Base-by-base conservation (phyloP, 108 stramenopile genomes). In the Nitzschia inconspicua region DNA sequence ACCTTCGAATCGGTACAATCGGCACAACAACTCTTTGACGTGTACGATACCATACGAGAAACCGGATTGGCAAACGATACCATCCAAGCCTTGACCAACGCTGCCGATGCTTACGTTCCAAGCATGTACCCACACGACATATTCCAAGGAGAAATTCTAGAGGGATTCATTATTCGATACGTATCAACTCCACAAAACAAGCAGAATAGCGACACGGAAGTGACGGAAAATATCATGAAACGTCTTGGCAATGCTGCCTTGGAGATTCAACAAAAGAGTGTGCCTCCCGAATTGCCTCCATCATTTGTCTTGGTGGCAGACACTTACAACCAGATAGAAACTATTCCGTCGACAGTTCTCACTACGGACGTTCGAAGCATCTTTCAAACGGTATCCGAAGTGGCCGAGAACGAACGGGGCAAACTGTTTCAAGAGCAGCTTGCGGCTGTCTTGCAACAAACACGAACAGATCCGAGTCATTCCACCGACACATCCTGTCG, bases 161-260 rank as follows among this genome's bases (percentile, higher is more conserved):
- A 93, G 57, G 91, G 91, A 4, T 56, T 93, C 35, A 82, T 93
- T 25, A 72, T 89, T 67, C 85, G 91, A 6, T 89, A 84, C 46
- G 85, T 92, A 4, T 46, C 68, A 9, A 63, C 70, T 28, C 22
- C 3, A 9, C 39, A 59, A 31, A 26, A 18, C 32, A 34, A 51
- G 49, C 35, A 43, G 11, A 43, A 60, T 28, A 28, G 47, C 23
- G 40, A 32, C 48, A 39, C 28, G 59, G 60, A 68, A 36, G 4
- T 34, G 16, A 18, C 29, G 8, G 47, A 49, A n/a, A n/a, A n/a
- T n/a, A n/a, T 5, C 26, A 23, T 24, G 54, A 56, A 37, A 35
- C 31, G 24, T 8, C 54, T 24, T n/a, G n/a, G n/a, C 6, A 44
- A 44, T 5, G 23, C 4, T 5, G 19, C 43, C 6, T 5, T 44